phyloP scores from a whole-genome alignment of 2,329 filamentous ascomycete species.

The Aspergillus tubingensis region DNA sequence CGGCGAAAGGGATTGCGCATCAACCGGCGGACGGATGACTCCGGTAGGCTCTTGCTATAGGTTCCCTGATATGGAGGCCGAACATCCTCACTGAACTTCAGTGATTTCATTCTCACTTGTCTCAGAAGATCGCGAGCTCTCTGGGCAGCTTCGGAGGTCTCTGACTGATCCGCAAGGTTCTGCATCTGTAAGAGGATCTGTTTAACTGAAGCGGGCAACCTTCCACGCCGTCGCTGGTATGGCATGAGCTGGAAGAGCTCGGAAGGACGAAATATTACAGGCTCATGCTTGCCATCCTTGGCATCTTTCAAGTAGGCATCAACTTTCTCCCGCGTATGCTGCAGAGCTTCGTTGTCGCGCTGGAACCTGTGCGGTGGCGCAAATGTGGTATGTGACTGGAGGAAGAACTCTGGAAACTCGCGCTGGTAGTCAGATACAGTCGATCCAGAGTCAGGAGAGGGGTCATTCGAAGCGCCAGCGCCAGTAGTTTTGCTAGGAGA shows the following conservation, averaged over 20 bases:
- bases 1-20: constrained; percentile 58
- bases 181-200: constrained; percentile 62
- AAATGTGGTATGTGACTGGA: constrained; percentile 72
- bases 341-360: constrained; percentile 60
- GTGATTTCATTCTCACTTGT: constrained; percentile 57
- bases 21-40: constrained; percentile 46
- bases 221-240: constrained; percentile 36
- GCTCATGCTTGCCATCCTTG: constrained; percentile 13
- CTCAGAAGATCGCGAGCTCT: constrained; percentile 46
- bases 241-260: constrained; percentile 44
- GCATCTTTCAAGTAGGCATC: constrained; percentile 40
- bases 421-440: constrained; percentile 62
- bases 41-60: constrained; percentile 53
- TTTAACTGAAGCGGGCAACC: constrained; percentile 51
- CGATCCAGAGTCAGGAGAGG: constrained; percentile 26
- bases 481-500: constrained; percentile 25
- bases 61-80: constrained; percentile 65
- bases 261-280: constrained; percentile 32
- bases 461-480: constrained; percentile 15
- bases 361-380: constrained; percentile 59
- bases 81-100: constrained; percentile 64
- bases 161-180: constrained; percentile 43
- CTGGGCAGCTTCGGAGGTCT: constrained; percentile 24
- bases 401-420: constrained; percentile 77
- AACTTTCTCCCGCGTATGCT: constrained; percentile 55